Evolutionary conservation across 1,139 yeast genomes (phyloP), one percentile per base, ranked within the genome.

Genomic region (Suhomyces bokatorum): DNA sequence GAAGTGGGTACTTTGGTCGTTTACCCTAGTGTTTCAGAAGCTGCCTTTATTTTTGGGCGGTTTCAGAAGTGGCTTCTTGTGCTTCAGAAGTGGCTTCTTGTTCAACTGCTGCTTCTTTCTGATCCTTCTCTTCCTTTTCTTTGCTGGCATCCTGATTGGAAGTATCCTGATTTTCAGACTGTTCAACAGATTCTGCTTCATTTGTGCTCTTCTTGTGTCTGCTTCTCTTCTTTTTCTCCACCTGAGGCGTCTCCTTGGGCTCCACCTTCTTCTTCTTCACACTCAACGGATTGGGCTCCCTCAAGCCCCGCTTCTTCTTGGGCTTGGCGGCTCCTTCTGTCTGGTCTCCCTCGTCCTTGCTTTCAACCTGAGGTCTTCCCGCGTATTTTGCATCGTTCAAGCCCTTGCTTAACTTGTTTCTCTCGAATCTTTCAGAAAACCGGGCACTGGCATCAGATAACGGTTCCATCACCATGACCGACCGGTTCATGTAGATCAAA

Each of bases 391-490:
- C 66, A 52, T 78, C 82, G 57, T 91, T 91, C 59, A 93, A 75
- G 0, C 98, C 98, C 24, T 76, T 79, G 5, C 80, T 80, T 41
- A 93, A 73, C 59, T 95, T 93, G 33, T 73, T 71, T 6, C 67
- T 62, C 63, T 93, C 99, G 39, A 77, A 69, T 30, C 64, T 58
- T 35, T 67, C 66, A 35, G 87, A 82, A 30, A 75, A 78, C 42
- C 69, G 67, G 14, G 77, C 74, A 38, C 95, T 85, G 10, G 87
- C 87, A 37, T 78, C 79, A 41, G 96, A 86, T 53, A 91, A 70
- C 12, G 97, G 97, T 64, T 93, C 99, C 95, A 93, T 84, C 36
- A 93, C 84, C 93, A 93, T 87, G 17, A 95, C 99, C 1, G 96
- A 82, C 51, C 97, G 76, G 59, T 87, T 85, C 80, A 93, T 82